phyloP scores from a whole-genome alignment of 768 basidiomycete genomes.

The Podaxis carcinomalis region DNA sequence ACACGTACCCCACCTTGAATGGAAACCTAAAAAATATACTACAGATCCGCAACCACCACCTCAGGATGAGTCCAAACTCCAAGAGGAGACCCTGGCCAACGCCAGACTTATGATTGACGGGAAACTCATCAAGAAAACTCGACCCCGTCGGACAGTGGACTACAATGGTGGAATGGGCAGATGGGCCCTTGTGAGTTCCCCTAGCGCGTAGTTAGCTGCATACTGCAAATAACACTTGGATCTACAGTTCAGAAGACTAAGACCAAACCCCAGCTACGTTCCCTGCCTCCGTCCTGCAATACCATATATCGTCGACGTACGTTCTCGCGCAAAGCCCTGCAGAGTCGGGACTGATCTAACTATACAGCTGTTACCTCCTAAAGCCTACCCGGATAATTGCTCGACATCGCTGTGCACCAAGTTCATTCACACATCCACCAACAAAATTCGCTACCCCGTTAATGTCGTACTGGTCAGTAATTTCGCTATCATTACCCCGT shows the following conservation, averaged over 20 bases:
- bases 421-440: conserved; percentile 97
- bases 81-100: conserved; percentile 77
- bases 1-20: conserved; percentile 48
- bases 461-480: conserved; percentile 85
- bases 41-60: conserved; percentile 76
- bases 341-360: conserved; percentile 14
- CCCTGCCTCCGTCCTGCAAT: conserved; percentile 80
- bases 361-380: conserved; percentile 82
- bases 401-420: conserved; percentile 95
- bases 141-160: conserved; percentile 92
- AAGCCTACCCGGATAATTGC: conserved; percentile 86
- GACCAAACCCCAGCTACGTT: conserved; percentile 73
- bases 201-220: not conserved
- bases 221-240: not conserved
- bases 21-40: conserved; percentile 71
- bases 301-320: conserved; percentile 86
- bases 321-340: conserved; percentile 20
- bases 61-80: conserved; percentile 67
- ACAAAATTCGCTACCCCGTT: conserved; percentile 97
- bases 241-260: conserved; percentile 64
- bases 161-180: conserved; percentile 86
- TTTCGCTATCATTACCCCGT: not conserved
- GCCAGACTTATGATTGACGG: conserved; percentile 73
- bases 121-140: conserved; percentile 83
- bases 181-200: conserved; percentile 69